Conservation (phyloP, 192 early-diverging fungal genomes). For the Piromyces sp. region DNA sequence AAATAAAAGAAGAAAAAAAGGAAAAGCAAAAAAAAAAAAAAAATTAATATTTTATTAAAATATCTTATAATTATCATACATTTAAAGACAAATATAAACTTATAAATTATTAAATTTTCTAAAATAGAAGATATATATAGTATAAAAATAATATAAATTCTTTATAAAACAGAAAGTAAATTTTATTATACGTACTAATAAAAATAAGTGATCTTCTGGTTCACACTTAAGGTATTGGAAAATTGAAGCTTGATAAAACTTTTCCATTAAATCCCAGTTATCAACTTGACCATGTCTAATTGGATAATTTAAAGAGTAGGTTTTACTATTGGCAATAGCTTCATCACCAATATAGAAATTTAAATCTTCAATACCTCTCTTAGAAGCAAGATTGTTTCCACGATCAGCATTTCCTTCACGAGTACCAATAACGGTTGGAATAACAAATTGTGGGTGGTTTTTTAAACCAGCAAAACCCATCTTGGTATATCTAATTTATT, state of each 20-base stretch:
- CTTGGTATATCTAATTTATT: conserved; percentile 63
- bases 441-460: conserved; percentile 82
- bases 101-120: no score
- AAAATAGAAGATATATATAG: no score
- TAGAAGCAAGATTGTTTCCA: conserved; percentile 63
- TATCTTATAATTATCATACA: no score
- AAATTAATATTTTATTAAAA: no score
- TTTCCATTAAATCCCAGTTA: conserved; percentile 99
- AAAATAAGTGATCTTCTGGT: conserved; percentile 93
- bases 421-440: conserved; percentile 84
- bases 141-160: no score
- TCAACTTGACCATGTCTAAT: conserved; percentile 95
- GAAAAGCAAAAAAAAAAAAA: no score
- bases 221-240: conserved; percentile 97
- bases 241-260: conserved; percentile 95
- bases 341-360: conserved; percentile 97
- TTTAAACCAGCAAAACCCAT: conserved; percentile 94
- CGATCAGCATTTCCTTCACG: conserved; percentile 24
- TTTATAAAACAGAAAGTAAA: no score
- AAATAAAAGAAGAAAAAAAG: no score
- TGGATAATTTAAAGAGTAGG: conserved; percentile 75
- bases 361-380: conserved; percentile 91
- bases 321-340: conserved; percentile 71
- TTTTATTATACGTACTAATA: conserved; percentile 49
- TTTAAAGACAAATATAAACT: no score